Evolutionary conservation across 192 early-diverging fungal species (phyloP).

Genomic region (Dissophora ornata): DNA sequence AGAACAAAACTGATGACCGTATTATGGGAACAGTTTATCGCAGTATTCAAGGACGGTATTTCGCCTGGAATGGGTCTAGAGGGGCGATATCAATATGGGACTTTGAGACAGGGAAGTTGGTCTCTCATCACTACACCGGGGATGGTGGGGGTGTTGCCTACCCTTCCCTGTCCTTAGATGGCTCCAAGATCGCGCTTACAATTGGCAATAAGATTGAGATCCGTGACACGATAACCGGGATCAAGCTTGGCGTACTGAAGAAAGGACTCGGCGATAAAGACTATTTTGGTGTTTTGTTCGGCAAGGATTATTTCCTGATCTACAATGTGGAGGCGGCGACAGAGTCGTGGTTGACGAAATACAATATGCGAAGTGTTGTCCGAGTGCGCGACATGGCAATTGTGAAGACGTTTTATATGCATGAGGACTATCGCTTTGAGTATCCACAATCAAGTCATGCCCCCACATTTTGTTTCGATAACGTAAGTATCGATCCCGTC

Average conservation of each 20-base stretch:
- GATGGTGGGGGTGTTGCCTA: background rate
- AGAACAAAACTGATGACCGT: too few species aligned
- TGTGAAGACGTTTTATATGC: background rate
- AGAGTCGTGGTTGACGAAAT: background rate
- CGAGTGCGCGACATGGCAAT: background rate
- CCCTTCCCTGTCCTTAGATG: constrained; percentile 2
- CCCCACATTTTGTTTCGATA: background rate
- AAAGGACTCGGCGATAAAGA: too few species aligned
- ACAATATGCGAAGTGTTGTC: constrained; percentile 12
- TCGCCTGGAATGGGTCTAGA: background rate
- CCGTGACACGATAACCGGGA: background rate
- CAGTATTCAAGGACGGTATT: constrained; percentile 13
- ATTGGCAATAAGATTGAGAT: background rate
- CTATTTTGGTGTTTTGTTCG: background rate
- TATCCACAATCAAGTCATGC: background rate
- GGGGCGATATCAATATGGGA: constrained; percentile 16
- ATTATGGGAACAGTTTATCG: background rate
- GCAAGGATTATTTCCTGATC: constrained; percentile 6
- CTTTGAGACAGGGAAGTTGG: background rate
- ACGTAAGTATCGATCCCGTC: background rate
- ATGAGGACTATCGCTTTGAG: constrained; percentile 2
- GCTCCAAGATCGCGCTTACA: constrained; percentile 6
- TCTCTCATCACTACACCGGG: background rate
- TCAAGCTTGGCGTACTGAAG: background rate
- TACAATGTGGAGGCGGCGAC: background rate